Conservation (phyloP, 257 asterid species). For the Handroanthus guayacan region DNA sequence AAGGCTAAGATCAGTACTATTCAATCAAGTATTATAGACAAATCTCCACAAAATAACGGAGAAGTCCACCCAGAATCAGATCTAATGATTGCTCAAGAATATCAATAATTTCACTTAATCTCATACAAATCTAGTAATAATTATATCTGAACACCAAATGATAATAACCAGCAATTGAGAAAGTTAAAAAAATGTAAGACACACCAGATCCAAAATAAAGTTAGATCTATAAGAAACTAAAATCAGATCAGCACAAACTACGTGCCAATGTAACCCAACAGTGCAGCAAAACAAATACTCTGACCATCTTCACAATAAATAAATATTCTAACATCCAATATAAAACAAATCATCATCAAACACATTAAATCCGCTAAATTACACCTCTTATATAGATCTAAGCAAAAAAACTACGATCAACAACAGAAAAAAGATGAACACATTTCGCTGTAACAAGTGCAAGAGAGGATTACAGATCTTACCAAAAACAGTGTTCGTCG, state of each 20-base stretch:
- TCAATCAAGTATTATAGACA: background rate
- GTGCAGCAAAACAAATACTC: no score
- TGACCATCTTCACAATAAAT: background rate
- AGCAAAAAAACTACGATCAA: no score
- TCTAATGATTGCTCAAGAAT: background rate
- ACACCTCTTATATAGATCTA: background rate
- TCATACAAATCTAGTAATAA: background rate
- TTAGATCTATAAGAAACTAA: no score
- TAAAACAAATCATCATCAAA: background rate
- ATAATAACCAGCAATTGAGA: background rate
- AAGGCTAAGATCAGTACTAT: background rate
- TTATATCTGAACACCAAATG: background rate
- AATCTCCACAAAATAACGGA: background rate
- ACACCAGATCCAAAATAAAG: background rate
- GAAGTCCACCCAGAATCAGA: background rate
- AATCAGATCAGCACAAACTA: no score
- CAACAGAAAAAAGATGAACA: background rate
- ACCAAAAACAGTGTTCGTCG: slow-evolving; percentile 84
- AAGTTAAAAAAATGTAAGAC: background rate
- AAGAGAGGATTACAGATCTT: slow-evolving; percentile 27
- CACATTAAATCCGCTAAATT: background rate
- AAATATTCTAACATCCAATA: background rate
- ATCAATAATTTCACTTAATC: background rate
- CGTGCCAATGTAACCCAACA: no score
- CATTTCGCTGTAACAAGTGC: background rate